These are phyloP conservation scores for Annulohypoxylon truncatum DNA, from an alignment of 2,329 filamentous ascomycete genomes.

Conservation along the genomic window DNA sequence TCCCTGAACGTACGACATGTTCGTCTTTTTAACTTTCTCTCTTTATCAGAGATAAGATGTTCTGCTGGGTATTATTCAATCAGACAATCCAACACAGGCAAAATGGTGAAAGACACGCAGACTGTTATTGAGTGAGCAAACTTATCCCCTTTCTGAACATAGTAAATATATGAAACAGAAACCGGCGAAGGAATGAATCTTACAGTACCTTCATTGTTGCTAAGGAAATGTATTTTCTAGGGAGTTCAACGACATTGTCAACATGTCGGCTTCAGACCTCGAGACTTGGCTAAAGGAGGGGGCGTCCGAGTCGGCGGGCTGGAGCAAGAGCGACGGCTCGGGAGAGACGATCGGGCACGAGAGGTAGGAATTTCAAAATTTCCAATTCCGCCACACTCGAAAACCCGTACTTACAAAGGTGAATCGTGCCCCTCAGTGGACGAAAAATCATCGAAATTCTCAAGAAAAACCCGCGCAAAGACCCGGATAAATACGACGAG, in stretches of 20 bases:
- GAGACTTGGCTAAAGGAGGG: conserved; percentile 65
- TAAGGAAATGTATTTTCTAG: too few relatives aligned
- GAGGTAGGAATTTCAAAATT: conserved; percentile 37
- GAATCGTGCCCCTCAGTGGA: conserved; percentile 54
- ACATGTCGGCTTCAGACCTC: conserved; percentile 67
- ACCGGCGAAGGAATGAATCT: not conserved
- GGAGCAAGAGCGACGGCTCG: conserved; percentile 63
- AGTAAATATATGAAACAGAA: too few relatives aligned
- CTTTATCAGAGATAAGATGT: not conserved
- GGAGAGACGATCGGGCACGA: conserved; percentile 69
- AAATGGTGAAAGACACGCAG: conserved; percentile 45
- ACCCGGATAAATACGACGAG: conserved; percentile 62
- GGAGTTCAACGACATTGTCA: conserved; percentile 70
- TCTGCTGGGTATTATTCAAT: not conserved
- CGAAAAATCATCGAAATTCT: conserved; percentile 68
- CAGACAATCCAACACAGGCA: conserved; percentile 13
- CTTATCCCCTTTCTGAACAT: not conserved
- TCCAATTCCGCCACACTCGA: too few relatives aligned
- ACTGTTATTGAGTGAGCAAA: conserved; percentile 43
- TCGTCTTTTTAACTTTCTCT: not conserved
- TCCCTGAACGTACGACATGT: not conserved
- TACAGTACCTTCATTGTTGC: too few relatives aligned
- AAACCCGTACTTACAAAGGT: not conserved
- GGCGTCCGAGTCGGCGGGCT: conserved; percentile 63
- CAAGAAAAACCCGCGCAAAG: conserved; percentile 64